Base-by-base conservation (phyloP, 164 flowering plant genomes). In the Taxillus chinensis region DNA sequence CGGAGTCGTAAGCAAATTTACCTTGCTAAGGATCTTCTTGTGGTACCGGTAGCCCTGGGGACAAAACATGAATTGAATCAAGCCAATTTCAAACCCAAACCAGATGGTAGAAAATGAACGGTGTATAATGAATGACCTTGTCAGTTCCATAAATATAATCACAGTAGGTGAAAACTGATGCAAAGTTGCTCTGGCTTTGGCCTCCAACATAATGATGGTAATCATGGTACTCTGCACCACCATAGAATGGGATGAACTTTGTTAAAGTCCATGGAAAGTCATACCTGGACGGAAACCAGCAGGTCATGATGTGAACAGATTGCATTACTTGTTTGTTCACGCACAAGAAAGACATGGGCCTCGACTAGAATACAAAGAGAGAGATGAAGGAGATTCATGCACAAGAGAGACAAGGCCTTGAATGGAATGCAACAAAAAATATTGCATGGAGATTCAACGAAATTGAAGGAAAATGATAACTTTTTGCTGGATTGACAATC, bases 171-270 rank as follows among this genome's bases (percentile, higher is more conserved):
- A 92, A 89, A 14, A 86, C 89, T 10, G 96, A 89, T 62, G 92
- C 90, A 61, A 89, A 89, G 73, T 89, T 89, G 78, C 96, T 92
- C 52, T 90, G 96, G 80, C 96, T 92, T 69, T 75, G 87, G 52
- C 95, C 96, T 45, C 98, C 98, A 68, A 92, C 97, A 71, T 82
- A 92, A 68, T 92, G 98, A 71, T 92, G 97, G 78, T 90, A 92
- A 64, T 92, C 97, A 82, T 92, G 97, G 77, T 92, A 75, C 63
- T 90, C 97, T 17, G 98, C 83, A 48, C 98, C 98, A 50, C 98
- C 97, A 70, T 92, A 92, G 73, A 92, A 90, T 40, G 98, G 98
- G 52, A 92, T 88, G 57, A 70, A 88, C 68, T 88, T 88, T 60
- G 95, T 82, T 38, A 77, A 86, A 67, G 66, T 78, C 86, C 89